phyloP scores from a whole-genome alignment of 208 protist genomes.

The Leishmania gerbilli region DNA sequence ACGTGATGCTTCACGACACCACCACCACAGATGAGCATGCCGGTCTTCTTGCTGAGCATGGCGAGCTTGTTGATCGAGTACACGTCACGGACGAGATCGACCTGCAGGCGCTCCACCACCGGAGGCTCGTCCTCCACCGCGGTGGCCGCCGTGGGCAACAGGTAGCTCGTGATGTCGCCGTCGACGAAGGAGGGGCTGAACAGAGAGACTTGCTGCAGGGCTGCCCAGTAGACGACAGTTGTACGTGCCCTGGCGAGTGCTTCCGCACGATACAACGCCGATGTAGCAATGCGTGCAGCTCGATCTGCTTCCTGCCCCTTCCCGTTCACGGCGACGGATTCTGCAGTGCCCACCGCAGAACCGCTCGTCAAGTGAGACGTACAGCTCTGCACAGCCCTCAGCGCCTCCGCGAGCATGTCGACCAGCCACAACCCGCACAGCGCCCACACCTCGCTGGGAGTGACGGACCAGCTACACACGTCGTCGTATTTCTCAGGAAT shows the following conservation, averaged over 20 bases:
- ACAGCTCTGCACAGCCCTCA: slow-evolving; percentile 18
- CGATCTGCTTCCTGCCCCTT: neutral
- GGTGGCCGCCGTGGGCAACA: slow-evolving; percentile 23
- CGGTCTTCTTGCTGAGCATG: slow-evolving; percentile 93
- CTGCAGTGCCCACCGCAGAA: neutral
- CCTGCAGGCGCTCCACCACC: slow-evolving; percentile 19
- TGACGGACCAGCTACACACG: slow-evolving; percentile 66
- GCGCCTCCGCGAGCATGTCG: slow-evolving; percentile 53
- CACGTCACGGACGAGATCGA: slow-evolving; percentile 96
- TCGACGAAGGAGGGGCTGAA: slow-evolving; percentile 86
- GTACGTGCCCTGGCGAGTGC: slow-evolving; percentile 45
- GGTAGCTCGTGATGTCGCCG: slow-evolving; percentile 72
- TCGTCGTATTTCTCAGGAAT: slow-evolving; percentile 26
- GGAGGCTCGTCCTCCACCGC: neutral
- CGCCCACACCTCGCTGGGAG: slow-evolving; percentile 79
- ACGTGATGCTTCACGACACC: slow-evolving; percentile 99
- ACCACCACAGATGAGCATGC: slow-evolving; percentile 98
- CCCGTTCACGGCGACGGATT: neutral
- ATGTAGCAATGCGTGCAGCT: neutral
- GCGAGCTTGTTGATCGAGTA: slow-evolving; percentile 96
- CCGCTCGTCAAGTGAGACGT: neutral
- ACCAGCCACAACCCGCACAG: slow-evolving; percentile 71
- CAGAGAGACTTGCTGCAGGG: slow-evolving; percentile 72
- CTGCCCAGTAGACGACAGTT: slow-evolving; percentile 84
- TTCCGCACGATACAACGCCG: slow-evolving; percentile 16